These are phyloP conservation scores for Achlya hypogyna DNA, from an alignment of 352 stramenopile genomes.

Conservation along the genomic window DNA sequence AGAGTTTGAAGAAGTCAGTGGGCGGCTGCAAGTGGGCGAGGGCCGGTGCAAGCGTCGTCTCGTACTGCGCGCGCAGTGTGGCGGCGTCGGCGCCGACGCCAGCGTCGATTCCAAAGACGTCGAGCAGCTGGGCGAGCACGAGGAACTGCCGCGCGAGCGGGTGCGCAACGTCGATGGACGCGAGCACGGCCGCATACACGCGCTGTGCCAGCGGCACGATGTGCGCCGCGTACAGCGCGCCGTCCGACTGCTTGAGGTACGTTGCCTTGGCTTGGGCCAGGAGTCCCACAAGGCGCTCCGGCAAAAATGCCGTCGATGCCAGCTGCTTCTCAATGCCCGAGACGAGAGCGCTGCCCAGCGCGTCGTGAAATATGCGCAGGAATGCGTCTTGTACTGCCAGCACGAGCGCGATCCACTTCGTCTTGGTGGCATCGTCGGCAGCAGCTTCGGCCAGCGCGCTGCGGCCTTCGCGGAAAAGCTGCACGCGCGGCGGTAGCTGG, in stretches of 20 bases:
- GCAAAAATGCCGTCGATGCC: background rate
- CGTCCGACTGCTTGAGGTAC: background rate
- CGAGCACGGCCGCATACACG: background rate
- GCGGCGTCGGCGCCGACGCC: background rate
- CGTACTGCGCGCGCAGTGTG: background rate
- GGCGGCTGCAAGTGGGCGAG: background rate
- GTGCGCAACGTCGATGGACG: background rate
- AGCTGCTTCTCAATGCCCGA: background rate
- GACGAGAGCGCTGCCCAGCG: background rate
- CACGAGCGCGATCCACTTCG: background rate
- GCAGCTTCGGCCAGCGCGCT: background rate
- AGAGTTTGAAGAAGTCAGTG: background rate
- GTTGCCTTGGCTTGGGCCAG: background rate
- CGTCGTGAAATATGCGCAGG: background rate
- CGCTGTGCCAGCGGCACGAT: background rate
- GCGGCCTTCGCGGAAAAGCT: background rate
- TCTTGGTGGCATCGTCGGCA: background rate
- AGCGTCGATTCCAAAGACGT: background rate
- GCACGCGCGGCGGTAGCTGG: background rate
- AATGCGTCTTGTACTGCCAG: background rate
- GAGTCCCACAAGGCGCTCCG: background rate
- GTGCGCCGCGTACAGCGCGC: background rate
- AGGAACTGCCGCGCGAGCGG: background rate
- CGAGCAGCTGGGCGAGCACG: background rate
- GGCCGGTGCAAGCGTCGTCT: background rate